Percentiles rank a stretch among this genome's conserved stretches.
phyloP scores from a whole-genome alignment of 2,329 filamentous ascomycete species.

The Aspergillus fijiensis region DNA sequence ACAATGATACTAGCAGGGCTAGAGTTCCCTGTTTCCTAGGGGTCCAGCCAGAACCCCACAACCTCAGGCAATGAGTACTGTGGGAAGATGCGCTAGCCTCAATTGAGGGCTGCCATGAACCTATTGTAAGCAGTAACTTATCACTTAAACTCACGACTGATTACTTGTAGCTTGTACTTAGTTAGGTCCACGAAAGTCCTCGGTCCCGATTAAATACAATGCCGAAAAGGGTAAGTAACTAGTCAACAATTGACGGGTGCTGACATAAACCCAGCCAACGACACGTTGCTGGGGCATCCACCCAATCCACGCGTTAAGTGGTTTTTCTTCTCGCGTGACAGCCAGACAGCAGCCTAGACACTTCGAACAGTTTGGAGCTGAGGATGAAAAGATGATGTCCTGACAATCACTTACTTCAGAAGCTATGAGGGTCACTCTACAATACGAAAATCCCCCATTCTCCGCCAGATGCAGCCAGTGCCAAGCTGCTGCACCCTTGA shows the following conservation, averaged over 20 bases:
- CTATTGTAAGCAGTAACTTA: no score
- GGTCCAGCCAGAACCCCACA: no score
- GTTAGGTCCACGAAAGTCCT: no score
- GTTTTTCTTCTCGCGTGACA: constrained; percentile 12
- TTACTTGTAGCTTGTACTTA: no score
- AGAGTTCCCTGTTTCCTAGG: no score
- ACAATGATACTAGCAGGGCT: no score
- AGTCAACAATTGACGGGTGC: background rate
- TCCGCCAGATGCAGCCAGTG: constrained; percentile 26
- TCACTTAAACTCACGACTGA: no score
- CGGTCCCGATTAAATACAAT: background rate
- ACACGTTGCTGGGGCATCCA: constrained; percentile 21
- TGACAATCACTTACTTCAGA: background rate
- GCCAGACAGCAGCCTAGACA: background rate
- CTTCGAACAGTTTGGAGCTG: background rate
- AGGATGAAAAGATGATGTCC: constrained; percentile 3
- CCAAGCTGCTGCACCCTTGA: constrained; percentile 20
- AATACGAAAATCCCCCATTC: constrained; percentile 3
- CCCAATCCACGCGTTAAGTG: constrained; percentile 23
- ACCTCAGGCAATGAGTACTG: no score
- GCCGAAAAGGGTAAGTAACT: background rate
- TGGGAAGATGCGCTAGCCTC: no score
- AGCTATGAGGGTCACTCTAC: constrained; percentile 20
- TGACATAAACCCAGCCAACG: background rate
- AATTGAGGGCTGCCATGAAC: no score